phyloP scores from a whole-genome alignment of 495 filamentous ascomycete species.

The Aspergillus bertholletiae region DNA sequence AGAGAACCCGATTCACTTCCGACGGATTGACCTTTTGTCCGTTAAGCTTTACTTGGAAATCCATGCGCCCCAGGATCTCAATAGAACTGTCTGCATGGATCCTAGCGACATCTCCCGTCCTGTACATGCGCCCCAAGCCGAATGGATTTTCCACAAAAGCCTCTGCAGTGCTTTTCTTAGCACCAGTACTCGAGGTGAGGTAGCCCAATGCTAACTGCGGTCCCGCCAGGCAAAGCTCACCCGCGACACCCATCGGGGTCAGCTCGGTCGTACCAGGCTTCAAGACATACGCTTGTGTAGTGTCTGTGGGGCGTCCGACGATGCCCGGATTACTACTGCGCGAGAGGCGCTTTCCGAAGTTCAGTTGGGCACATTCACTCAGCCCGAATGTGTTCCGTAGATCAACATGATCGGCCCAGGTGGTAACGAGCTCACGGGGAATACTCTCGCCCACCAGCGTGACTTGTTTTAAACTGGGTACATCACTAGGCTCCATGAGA shows the following conservation, averaged over 20 bases:
- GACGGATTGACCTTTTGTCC: slow-evolving; percentile 41
- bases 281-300: not conserved
- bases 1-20: too few species aligned
- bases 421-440: slow-evolving; percentile 1
- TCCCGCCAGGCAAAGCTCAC: slow-evolving; percentile 7
- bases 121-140: slow-evolving; percentile 21
- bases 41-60: slow-evolving; percentile 42
- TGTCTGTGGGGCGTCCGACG: slow-evolving; percentile 3
- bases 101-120: slow-evolving; percentile 30
- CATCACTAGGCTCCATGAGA: slow-evolving; percentile 4
- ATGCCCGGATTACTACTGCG: slow-evolving; percentile 27
- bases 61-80: slow-evolving; percentile 37
- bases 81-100: slow-evolving; percentile 28
- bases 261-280: not conserved
- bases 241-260: slow-evolving; percentile 9
- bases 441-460: slow-evolving; percentile 5
- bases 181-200: too few species aligned
- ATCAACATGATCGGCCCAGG: slow-evolving; percentile 15
- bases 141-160: slow-evolving; percentile 25
- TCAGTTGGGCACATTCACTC: slow-evolving; percentile 19
- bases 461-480: slow-evolving; percentile 2
- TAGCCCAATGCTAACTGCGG: slow-evolving; percentile 10
- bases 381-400: slow-evolving; percentile 14
- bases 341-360: slow-evolving; percentile 8
- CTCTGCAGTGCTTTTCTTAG: too few species aligned